Percentiles rank a stretch among this genome's conserved stretches.
These are phyloP conservation scores for Puya raimondii DNA, from an alignment of 176 grass and related monocot species.

Conservation along the genomic window DNA sequence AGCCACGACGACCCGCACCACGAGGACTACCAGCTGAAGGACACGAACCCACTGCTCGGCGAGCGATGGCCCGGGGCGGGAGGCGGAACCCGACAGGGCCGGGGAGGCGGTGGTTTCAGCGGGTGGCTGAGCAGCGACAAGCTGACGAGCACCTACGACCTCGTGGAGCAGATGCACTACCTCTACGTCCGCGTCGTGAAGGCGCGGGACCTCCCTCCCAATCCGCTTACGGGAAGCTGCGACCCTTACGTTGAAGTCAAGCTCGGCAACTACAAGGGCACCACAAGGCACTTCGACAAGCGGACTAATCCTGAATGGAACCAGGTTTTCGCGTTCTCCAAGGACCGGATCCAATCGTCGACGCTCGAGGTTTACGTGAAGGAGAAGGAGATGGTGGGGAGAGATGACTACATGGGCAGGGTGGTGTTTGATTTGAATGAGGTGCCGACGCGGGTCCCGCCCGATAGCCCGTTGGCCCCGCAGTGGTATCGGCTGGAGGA, in stretches of 20 bases:
- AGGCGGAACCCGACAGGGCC: not conserved
- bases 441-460: conserved; percentile 57
- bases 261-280: conserved; percentile 86
- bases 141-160: conserved; percentile 85
- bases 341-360: conserved; percentile 70
- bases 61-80: conserved; percentile 66
- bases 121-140: conserved; percentile 64
- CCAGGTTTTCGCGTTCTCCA: conserved; percentile 88
- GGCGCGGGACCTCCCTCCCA: conserved; percentile 59
- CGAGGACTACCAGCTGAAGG: conserved; percentile 84
- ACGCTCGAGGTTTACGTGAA: conserved; percentile 67
- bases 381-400: conserved; percentile 76
- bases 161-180: conserved; percentile 96
- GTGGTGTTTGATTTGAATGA: conserved; percentile 69
- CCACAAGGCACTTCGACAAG: conserved; percentile 55
- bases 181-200: conserved; percentile 90
- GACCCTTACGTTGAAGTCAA: conserved; percentile 88
- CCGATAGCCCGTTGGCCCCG: conserved; percentile 73
- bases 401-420: conserved; percentile 77
- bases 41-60: conserved; percentile 71
- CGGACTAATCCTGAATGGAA: conserved; percentile 76
- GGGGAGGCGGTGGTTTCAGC: conserved; percentile 25
- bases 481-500: conserved; percentile 83
- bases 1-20: conserved; percentile 40
- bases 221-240: conserved; percentile 55